phyloP scores from a whole-genome alignment of 192 early-diverging fungal genomes.

The Endogone sp. region DNA sequence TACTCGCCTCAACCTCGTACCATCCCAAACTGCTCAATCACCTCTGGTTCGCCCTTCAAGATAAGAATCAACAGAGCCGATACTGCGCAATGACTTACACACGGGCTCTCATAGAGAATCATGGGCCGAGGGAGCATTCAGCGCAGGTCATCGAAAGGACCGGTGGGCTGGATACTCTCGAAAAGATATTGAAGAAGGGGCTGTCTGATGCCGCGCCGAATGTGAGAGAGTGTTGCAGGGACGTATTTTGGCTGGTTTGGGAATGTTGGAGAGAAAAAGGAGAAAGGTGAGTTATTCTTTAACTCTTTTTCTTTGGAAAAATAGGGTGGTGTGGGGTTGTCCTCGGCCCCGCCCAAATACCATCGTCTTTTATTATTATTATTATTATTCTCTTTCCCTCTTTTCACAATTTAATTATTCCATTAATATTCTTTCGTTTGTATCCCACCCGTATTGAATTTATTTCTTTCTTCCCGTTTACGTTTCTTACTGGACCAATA shows the following conservation, averaged over 20 bases:
- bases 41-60: slow-evolving; percentile 23
- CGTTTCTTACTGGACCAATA: no score
- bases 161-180: slow-evolving; percentile 25
- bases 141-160: slow-evolving; percentile 24
- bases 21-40: slow-evolving; percentile 22
- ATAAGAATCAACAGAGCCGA: slow-evolving; percentile 36
- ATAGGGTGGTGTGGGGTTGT: slow-evolving; percentile 3
- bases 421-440: no score
- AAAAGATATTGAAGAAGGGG: slow-evolving; percentile 35
- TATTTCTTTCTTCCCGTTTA: no score
- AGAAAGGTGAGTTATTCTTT: slow-evolving; percentile 22
- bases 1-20: slow-evolving; percentile 27
- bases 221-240: slow-evolving; percentile 33
- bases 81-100: slow-evolving; percentile 21
- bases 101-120: slow-evolving; percentile 17
- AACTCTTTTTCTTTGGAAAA: background rate
- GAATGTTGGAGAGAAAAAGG: slow-evolving; percentile 33
- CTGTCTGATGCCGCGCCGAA: slow-evolving; percentile 31
- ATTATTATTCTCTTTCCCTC: background rate
- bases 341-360: no score
- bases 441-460: no score
- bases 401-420: background rate
- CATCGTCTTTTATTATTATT: slow-evolving; percentile 4
- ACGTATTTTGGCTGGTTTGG: slow-evolving; percentile 33
- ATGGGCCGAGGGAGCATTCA: slow-evolving; percentile 18